Evolutionary conservation across 208 protist genomes (phyloP).

Genomic region (Acanthamoeba triangularis): DNA sequence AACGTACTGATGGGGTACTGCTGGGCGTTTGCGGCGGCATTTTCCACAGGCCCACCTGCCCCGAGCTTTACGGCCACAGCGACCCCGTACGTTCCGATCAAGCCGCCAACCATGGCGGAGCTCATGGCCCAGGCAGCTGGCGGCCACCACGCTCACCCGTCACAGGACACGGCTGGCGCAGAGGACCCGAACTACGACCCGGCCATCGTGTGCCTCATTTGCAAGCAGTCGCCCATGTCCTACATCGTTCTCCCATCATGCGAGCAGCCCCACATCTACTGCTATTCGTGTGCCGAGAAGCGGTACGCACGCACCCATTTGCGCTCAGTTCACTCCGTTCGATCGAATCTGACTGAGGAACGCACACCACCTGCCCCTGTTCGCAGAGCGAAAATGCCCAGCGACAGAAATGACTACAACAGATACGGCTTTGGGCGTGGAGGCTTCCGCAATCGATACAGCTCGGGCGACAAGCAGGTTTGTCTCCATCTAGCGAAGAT

Average conservation of each 20-base stretch:
- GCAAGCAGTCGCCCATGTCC: conserved; percentile 11
- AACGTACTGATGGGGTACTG: neutral
- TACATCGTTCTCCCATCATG: conserved; percentile 30
- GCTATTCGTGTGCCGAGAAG: conserved; percentile 40
- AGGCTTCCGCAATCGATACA: neutral
- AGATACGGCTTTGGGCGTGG: neutral
- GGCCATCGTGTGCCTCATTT: conserved; percentile 47
- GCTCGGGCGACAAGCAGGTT: neutral
- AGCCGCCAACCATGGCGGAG: neutral
- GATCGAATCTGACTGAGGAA: neutral
- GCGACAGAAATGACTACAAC: neutral
- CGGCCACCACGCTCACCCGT: neutral
- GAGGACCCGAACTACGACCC: neutral
- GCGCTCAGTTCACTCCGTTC: neutral
- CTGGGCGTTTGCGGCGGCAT: neutral
- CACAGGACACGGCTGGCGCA: neutral
- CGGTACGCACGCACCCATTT: neutral
- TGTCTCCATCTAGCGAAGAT: neutral
- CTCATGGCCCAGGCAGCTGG: neutral
- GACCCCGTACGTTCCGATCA: neutral
- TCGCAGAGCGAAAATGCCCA: neutral
- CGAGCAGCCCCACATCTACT: conserved; percentile 63
- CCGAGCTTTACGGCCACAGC: neutral
- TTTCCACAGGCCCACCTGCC: neutral
- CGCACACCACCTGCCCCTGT: neutral